phyloP scores from a whole-genome alignment of 2,329 filamentous ascomycete genomes.

The Ophiosphaerella korrae region DNA sequence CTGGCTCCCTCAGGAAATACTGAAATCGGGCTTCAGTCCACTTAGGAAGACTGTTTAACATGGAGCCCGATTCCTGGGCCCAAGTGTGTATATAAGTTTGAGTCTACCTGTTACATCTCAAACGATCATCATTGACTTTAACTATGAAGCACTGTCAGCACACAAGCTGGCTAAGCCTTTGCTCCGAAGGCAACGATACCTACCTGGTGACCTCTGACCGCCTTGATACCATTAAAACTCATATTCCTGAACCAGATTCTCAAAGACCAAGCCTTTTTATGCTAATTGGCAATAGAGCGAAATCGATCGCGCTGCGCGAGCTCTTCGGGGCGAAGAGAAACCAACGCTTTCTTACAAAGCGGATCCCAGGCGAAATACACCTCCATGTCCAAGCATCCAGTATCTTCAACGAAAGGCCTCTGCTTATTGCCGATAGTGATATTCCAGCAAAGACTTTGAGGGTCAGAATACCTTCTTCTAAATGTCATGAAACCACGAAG shows the following conservation, averaged over 20 bases:
- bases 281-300: slow-evolving; percentile 23
- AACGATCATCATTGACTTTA: not conserved
- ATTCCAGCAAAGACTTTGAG: slow-evolving; percentile 4
- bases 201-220: slow-evolving; percentile 22
- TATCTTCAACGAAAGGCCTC: slow-evolving; percentile 21
- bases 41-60: not conserved
- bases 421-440: slow-evolving; percentile 21
- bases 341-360: no score
- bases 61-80: not conserved
- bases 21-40: not conserved
- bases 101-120: not conserved
- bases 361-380: not conserved
- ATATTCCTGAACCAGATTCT: slow-evolving; percentile 20
- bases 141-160: slow-evolving; percentile 28
- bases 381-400: slow-evolving; percentile 23
- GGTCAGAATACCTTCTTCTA: slow-evolving; percentile 8
- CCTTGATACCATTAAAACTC: slow-evolving; percentile 24
- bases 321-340: no score
- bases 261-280: slow-evolving; percentile 7
- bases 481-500: no score
- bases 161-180: slow-evolving; percentile 29
- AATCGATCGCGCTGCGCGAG: slow-evolving; percentile 19
- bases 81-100: not conserved
- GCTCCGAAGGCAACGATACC: slow-evolving; percentile 20
- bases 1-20: not conserved